Evolutionary conservation across 257 asterid genomes (phyloP).

Genomic region (Fraxinus anomala): DNA sequence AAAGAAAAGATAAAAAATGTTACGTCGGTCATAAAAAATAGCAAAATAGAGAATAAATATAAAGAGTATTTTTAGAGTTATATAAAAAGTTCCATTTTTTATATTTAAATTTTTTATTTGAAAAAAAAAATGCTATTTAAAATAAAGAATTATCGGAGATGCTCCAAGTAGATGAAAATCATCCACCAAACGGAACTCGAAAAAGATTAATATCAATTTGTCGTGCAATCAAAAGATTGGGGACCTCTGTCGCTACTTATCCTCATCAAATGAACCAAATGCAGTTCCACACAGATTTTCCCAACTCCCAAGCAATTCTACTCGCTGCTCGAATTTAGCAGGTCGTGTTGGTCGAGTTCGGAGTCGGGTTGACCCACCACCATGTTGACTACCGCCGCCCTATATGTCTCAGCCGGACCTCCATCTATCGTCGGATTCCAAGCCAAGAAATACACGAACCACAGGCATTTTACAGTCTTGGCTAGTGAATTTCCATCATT

Average conservation of each 20-base stretch:
- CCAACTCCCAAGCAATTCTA: conserved; percentile 1
- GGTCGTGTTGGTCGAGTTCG: conserved; percentile 17
- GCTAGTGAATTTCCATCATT: conserved; percentile 46
- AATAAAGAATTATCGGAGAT: too few relatives aligned
- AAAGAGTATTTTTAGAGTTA: too few relatives aligned
- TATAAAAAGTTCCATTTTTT: too few relatives aligned
- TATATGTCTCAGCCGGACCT: conserved; percentile 20
- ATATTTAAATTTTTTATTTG: too few relatives aligned
- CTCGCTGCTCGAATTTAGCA: neutral
- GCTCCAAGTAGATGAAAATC: too few relatives aligned
- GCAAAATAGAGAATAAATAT: too few relatives aligned
- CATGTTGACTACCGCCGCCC: conserved; percentile 37
- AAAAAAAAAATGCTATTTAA: too few relatives aligned
- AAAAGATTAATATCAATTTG: neutral
- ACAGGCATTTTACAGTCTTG: conserved; percentile 29
- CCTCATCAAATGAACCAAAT: neutral
- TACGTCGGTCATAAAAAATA: too few relatives aligned
- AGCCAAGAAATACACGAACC: conserved; percentile 20
- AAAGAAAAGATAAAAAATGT: too few relatives aligned
- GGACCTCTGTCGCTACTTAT: neutral
- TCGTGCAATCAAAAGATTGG: neutral
- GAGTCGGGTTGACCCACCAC: conserved; percentile 21
- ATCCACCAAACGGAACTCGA: too few relatives aligned
- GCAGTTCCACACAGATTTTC: conserved; percentile 3
- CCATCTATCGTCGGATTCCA: conserved; percentile 32